A percentile compares a stretch with the other conserved stretches of the same genome.
Conservation (phyloP, 2,329 filamentous ascomycete species). For the Botryosphaeria dothidea region DNA sequence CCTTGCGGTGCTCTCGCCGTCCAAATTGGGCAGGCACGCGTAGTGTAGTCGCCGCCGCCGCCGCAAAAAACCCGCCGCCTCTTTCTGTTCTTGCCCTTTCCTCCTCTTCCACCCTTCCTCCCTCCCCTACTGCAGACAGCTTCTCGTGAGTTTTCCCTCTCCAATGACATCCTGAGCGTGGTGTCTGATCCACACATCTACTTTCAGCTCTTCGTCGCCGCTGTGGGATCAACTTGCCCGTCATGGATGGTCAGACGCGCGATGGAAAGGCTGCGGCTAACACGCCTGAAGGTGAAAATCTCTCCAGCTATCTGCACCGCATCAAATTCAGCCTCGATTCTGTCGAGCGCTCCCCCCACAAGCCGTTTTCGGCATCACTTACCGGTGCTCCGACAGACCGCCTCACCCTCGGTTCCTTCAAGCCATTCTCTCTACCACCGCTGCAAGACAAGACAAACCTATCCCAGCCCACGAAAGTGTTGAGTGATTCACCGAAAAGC, state of each 20-base stretch:
- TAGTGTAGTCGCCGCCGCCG: background rate
- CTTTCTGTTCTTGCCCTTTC: background rate
- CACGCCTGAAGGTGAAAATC: background rate
- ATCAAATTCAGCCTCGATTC: constrained; percentile 14
- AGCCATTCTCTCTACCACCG: background rate
- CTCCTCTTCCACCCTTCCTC: background rate
- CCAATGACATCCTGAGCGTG: background rate
- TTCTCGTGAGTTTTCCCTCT: background rate
- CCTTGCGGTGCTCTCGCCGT: background rate
- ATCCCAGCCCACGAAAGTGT: background rate
- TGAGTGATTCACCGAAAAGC: background rate
- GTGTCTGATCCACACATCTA: background rate
- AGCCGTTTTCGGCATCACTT: background rate
- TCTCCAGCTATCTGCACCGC: constrained; percentile 4
- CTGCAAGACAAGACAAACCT: background rate
- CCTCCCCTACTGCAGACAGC: background rate
- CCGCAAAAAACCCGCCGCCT: background rate
- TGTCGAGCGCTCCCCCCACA: background rate
- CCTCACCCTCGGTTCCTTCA: background rate
- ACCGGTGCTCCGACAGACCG: background rate
- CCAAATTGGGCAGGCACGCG: background rate
- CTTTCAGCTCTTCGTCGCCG: background rate
- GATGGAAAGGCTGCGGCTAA: background rate
- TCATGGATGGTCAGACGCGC: background rate
- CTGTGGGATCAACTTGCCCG: background rate